A percentile compares a stretch with the other conserved stretches of the same genome.
Conservation (phyloP, 2,329 filamentous ascomycete genomes). For the Leptographium lundbergii region DNA sequence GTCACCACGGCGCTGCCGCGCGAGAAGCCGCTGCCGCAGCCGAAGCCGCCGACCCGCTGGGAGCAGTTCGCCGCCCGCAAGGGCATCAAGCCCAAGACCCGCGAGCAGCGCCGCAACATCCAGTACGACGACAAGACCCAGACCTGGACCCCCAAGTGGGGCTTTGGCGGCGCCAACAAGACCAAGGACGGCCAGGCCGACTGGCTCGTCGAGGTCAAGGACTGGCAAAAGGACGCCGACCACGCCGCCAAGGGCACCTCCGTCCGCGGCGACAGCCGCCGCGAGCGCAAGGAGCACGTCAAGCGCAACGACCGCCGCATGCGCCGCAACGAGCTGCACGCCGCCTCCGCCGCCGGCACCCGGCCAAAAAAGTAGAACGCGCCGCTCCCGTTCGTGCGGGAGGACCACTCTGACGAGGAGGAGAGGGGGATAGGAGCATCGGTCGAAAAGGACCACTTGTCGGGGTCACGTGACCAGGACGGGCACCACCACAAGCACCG, state of each 20-base stretch:
- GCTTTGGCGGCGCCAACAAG: constrained; percentile 85
- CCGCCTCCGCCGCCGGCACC: constrained; percentile 3
- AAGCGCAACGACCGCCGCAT: constrained; percentile 58
- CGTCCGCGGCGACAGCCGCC: constrained; percentile 48
- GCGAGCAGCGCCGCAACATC: constrained; percentile 61
- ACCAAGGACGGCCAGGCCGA: constrained; percentile 69
- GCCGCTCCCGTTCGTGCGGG: no score
- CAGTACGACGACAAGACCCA: constrained; percentile 73
- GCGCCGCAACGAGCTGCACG: constrained; percentile 50
- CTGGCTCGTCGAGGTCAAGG: constrained; percentile 78
- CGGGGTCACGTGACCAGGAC: no score
- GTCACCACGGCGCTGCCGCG: constrained; percentile 63
- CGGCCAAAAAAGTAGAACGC: not conserved
- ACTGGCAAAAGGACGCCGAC: constrained; percentile 57
- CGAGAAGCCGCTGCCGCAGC: constrained; percentile 78
- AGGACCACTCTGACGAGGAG: no score
- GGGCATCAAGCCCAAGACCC: constrained; percentile 82
- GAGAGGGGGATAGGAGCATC: no score
- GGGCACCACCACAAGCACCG: no score
- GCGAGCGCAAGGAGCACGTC: constrained; percentile 54
- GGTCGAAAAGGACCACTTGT: no score
- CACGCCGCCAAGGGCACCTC: constrained; percentile 46
- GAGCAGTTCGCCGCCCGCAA: constrained; percentile 93
- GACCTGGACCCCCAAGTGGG: constrained; percentile 91
- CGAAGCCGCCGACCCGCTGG: constrained; percentile 84